A percentile compares a stretch with the other conserved stretches of the same genome.
phyloP scores from a whole-genome alignment of 768 basidiomycete genomes.

The Tephrocybe sp. region DNA sequence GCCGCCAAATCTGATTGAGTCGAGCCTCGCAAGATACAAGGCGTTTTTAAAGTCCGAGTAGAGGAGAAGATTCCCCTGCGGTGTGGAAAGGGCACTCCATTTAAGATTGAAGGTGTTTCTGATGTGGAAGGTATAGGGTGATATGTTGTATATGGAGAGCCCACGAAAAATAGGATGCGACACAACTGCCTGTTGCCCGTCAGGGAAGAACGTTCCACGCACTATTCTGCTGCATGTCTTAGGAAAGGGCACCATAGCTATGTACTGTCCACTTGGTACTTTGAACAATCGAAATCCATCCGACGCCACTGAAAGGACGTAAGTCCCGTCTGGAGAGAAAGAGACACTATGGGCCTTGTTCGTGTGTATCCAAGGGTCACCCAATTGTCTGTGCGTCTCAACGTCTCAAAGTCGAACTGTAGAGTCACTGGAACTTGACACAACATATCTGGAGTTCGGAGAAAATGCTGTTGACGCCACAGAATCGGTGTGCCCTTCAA shows the following conservation, averaged over 20 bases:
- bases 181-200: neutral
- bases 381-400: neutral
- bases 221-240: no score
- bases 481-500: neutral
- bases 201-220: neutral
- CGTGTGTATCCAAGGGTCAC: neutral
- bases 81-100: neutral
- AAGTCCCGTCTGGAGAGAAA: conserved; percentile 14
- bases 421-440: conserved; percentile 10
- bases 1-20: neutral
- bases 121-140: neutral
- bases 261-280: neutral
- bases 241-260: neutral
- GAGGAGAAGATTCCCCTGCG: neutral
- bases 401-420: conserved; percentile 18
- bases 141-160: neutral
- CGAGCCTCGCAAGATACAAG: neutral
- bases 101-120: neutral
- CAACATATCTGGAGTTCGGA: conserved; percentile 15
- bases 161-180: no score
- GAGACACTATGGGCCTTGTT: conserved; percentile 7
- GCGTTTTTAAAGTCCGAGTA: neutral
- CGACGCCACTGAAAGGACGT: neutral
- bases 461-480: conserved; percentile 15
- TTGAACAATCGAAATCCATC: conserved; percentile 1